phyloP scores from a whole-genome alignment of 75 land plant species.

The Cunninghamia lanceolata region DNA sequence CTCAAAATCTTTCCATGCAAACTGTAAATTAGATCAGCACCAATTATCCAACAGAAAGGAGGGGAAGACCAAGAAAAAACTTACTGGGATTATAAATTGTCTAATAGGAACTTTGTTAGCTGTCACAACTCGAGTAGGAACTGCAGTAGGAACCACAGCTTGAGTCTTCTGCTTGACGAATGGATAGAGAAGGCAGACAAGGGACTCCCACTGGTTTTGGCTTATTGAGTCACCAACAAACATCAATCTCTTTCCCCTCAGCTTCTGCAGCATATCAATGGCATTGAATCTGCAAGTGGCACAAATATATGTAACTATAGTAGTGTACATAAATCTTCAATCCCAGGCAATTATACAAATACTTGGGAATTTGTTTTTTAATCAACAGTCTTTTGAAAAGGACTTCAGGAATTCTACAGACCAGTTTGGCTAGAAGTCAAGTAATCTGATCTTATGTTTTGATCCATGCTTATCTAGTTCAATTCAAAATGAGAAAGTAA shows the following conservation, averaged over 20 bases:
- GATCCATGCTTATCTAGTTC: too few species aligned
- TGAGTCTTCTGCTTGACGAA: conserved; percentile 41
- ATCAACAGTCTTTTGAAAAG: not conserved
- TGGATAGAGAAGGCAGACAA: conserved; percentile 63
- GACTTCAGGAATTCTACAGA: too few species aligned
- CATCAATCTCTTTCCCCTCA: conserved; percentile 70
- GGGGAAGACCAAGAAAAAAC: not conserved
- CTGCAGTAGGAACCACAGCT: conserved; percentile 29
- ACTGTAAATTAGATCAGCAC: not conserved
- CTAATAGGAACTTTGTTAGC: not conserved
- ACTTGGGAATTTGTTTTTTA: not conserved
- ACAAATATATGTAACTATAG: not conserved
- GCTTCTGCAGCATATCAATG: conserved; percentile 47
- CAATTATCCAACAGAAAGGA: not conserved
- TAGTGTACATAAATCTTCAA: not conserved
- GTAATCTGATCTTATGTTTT: too few species aligned
- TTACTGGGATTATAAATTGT: conserved; percentile 29
- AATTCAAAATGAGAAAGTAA: too few species aligned
- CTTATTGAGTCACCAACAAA: conserved; percentile 84
- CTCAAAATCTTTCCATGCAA: not conserved
- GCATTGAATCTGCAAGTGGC: conserved; percentile 60
- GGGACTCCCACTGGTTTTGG: conserved; percentile 88
- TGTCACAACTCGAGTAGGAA: not conserved
- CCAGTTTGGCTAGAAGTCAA: too few species aligned
- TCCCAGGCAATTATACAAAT: not conserved